Evolutionary conservation across 1,284 basidiomycete genomes (phyloP), one percentile per base, ranked within the genome.

Genomic region (Cryptococcus amylolentus): DNA sequence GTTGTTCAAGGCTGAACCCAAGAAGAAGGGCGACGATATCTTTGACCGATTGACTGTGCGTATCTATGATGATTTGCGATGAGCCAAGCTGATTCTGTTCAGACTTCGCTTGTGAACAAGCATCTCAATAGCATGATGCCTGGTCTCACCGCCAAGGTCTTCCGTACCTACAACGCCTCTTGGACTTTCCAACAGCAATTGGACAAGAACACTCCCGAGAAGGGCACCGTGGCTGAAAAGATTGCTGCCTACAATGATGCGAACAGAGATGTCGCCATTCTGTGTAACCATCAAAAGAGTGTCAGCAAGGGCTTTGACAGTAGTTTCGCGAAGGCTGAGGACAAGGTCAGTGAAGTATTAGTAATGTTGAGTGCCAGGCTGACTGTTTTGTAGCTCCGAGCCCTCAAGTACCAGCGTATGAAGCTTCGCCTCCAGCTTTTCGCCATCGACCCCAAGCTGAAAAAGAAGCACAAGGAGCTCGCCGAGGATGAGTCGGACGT

Each of bases 111-210:
- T 3, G 79, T 98, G 60, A 98, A 98, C 80, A 93, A 92, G 71
- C 90, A 96, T 76, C 81, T 98, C 56, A 84, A 84, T 45, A 84
- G 83, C 42, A 91, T 95, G 75, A 98, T 97, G 93, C 89, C 92
- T 65, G 94, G 94, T 16, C 82, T 98, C 26, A 94, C 93, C 1
- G 93, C 93, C 54, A 98, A 97, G 76, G 93, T 98, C 23, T 98
- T 98, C 83, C 93, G 93, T 91, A 98, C 93, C 55, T 98, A 90
- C 80, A 98, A 98, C 71, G 93, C 93, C 16, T 97, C 93, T 28
- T 86, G 85, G 77, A 95, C 93, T 2, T 95, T 97, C 81, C 91
- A 96, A 72, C 80, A 88, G 50, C 86, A 95, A 65, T 20, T 46
- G 16, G 80, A 97, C 56, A 88, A 91, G 66, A 84, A 85, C 61